Base-by-base conservation (phyloP, 306 rosid genomes). In the Dryas drummondii region DNA sequence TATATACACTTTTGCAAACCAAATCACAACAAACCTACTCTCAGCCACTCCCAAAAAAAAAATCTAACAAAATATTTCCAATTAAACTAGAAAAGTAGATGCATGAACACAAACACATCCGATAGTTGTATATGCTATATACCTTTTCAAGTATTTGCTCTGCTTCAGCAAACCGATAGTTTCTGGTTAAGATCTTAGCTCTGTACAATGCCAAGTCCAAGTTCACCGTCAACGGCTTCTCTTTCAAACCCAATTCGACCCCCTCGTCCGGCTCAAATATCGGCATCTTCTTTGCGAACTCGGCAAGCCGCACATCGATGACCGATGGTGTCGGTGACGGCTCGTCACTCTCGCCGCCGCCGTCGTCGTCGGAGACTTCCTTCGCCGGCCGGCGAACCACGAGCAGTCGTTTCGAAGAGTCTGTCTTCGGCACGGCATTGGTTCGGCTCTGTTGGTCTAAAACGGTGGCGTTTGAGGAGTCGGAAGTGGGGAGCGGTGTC, bases 351-450 rank as follows among this genome's bases (percentile, higher is more conserved):
- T 82, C 83, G 3, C 42, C 87, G 3, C 42, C 87, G 45, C 79
- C 57, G 19, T 63, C 83, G 7, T 79, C 70, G 70, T 81, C 85
- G 17, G 88, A 5, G 80, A 72, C 42, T 53, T 85, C 91, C 89
- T 78, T 86, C 79, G 80, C 88, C 78, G 98, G 98, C 66, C 98
- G 88, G 69, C 98, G 98, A 61, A 94, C 89, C 56, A 67, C 82
- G 47, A 90, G 88, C 6, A 26, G 59, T 9, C 74, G 81, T 5
- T 82, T 89, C 9, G 76, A 47, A 37, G 79, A 9, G 47, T 78
- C 87, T 54, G 66, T 55, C 0, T 52, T 46, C 0, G 70, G 60
- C 32, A 49, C 60, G n/a, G 68, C 80, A 63, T 76, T 75, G 50
- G 51, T 2, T 17, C 68, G n/a, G 57, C 3, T 78, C 55, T 65